A percentile compares a stretch with the other conserved stretches of the same genome.
phyloP scores from a whole-genome alignment of 345 rosid species.

The Rhizophora apiculata region DNA sequence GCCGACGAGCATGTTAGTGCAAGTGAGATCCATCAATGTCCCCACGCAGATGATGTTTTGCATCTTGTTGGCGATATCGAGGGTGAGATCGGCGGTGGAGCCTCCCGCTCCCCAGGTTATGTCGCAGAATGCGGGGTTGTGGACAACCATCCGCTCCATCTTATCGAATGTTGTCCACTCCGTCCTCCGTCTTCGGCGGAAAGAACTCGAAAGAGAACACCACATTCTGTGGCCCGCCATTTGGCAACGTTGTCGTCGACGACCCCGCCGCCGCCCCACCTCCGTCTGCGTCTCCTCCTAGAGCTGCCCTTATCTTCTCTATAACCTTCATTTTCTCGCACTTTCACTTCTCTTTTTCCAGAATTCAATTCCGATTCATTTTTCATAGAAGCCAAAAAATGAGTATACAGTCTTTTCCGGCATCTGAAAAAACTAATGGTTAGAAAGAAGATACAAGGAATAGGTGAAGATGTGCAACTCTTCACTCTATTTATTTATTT shows the following conservation, averaged over 20 bases:
- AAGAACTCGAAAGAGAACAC: conserved; percentile 94
- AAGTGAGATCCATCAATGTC: conserved; percentile 99
- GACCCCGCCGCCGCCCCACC: conserved; percentile 7
- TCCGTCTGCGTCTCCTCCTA: conserved; percentile 13
- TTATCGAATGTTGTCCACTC: conserved; percentile 95
- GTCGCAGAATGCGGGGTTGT: conserved; percentile 90
- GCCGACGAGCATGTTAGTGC: conserved; percentile 96
- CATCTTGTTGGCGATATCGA: conserved; percentile 93
- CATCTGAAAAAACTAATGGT: too few relatives aligned
- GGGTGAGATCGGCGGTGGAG: conserved; percentile 94
- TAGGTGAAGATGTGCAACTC: too few relatives aligned
- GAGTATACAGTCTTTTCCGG: too few relatives aligned
- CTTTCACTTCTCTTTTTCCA: too few relatives aligned
- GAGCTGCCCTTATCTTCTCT: conserved; percentile 55
- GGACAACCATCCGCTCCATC: conserved; percentile 92
- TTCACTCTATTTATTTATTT: too few relatives aligned
- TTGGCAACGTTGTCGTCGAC: conserved; percentile 34
- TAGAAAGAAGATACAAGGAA: too few relatives aligned
- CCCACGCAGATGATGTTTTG: conserved; percentile 93
- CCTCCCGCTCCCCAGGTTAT: conserved; percentile 99
- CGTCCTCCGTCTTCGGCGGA: conserved; percentile 97
- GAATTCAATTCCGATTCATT: too few relatives aligned
- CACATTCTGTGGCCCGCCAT: too few relatives aligned
- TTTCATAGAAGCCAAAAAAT: too few relatives aligned
- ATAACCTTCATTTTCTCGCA: conserved; percentile 67